phyloP scores from a whole-genome alignment of 73 alveolate species.

The Paramecium sonneborni region DNA sequence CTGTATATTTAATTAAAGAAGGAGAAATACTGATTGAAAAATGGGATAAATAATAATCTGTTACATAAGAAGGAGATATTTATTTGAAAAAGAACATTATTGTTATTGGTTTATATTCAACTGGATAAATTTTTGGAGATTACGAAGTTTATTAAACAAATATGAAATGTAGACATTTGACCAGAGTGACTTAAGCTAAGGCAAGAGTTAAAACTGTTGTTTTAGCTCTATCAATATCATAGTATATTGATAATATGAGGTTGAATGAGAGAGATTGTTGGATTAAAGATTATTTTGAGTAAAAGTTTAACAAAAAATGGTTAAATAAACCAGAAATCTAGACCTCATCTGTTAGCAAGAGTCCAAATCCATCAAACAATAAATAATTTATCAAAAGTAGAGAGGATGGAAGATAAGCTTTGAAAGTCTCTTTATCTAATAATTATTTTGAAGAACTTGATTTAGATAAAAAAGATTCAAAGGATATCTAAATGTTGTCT shows the following conservation, averaged over 20 bases:
- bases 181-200: slow-evolving; percentile 1
- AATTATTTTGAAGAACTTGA: background rate
- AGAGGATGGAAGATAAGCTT: background rate
- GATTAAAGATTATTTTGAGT: background rate
- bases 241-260: background rate
- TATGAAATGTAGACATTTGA: background rate
- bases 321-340: background rate
- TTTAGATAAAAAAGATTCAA: background rate
- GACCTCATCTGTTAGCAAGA: background rate
- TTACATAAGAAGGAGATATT: background rate
- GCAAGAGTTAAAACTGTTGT: background rate
- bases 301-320: background rate
- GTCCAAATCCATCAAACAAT: background rate
- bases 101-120: background rate
- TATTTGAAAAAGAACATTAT: background rate
- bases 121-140: slow-evolving; percentile 34
- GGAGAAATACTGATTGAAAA: background rate
- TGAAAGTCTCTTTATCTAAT: background rate
- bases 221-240: background rate
- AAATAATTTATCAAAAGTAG: background rate
- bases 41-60: background rate
- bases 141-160: background rate
- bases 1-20: background rate
- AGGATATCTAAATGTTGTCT: background rate
- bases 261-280: background rate